A percentile compares a stretch with the other conserved stretches of the same genome.
These are phyloP conservation scores for Massariosphaeria phaeospora DNA, from an alignment of 495 filamentous ascomycete genomes.

Conservation along the genomic window DNA sequence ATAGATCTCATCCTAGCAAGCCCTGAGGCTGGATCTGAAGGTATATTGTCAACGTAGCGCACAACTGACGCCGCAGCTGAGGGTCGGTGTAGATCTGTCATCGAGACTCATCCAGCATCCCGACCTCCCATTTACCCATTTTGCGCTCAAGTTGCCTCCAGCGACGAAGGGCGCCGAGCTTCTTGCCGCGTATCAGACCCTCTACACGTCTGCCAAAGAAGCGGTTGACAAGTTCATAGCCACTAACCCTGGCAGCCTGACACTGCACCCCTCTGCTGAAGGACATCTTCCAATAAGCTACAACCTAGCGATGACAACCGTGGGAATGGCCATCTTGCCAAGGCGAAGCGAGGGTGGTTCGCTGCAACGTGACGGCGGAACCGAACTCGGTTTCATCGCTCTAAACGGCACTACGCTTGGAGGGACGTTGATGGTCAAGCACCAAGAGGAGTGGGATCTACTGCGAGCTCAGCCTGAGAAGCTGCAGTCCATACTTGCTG, in stretches of 20 bases:
- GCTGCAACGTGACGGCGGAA: conserved; percentile 40
- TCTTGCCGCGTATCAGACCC: conserved; percentile 45
- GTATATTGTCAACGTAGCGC: no score
- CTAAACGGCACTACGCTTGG: conserved; percentile 76
- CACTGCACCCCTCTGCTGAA: conserved; percentile 28
- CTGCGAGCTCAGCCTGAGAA: conserved; percentile 49
- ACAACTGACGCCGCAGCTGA: background rate
- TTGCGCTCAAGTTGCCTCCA: conserved; percentile 44
- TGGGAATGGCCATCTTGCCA: conserved; percentile 64
- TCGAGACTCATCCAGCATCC: conserved; percentile 34
- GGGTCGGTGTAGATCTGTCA: background rate
- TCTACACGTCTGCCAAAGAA: conserved; percentile 53
- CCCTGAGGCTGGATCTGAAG: no score
- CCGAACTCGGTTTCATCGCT: conserved; percentile 53
- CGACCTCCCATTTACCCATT: conserved; percentile 51
- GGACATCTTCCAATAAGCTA: conserved; percentile 63
- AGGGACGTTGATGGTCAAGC: conserved; percentile 79
- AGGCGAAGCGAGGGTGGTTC: conserved; percentile 46
- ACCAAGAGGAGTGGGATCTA: conserved; percentile 62
- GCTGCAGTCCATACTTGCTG: conserved; percentile 52
- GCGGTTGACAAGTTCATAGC: conserved; percentile 36
- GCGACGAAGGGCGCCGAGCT: conserved; percentile 44
- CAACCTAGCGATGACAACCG: conserved; percentile 70
- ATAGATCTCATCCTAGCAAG: conserved; percentile 36
- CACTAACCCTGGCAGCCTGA: conserved; percentile 15